Base-by-base conservation (phyloP, 2,329 filamentous ascomycete genomes). In the Aspergillus tubingensis region DNA sequence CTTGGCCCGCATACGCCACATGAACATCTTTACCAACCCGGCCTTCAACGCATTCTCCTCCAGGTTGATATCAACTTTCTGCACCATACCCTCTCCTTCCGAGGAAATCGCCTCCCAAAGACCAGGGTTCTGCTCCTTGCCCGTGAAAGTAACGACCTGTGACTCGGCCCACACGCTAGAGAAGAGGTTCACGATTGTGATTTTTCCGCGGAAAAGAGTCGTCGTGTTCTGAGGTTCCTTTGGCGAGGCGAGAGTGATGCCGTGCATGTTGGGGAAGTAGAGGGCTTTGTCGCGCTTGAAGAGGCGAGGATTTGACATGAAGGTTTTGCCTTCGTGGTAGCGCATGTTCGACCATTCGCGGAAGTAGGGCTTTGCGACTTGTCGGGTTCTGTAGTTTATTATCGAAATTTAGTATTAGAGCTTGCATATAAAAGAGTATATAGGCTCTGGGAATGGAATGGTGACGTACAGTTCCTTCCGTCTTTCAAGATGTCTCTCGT, bases 241-340 rank as follows among this genome's bases (percentile, higher is more conserved):
- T 53, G 79, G 79, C 67, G 86, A 87, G 57, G 85, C 79, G 30
- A 97, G 82, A 2, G 92, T 97, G 67, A 85, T 82, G 49, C 95
- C 95, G 74, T 85, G 86, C 60, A 99, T 82, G 78, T 99, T 99
- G 49, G 95, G 95, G 79, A 99, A 97, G 82, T 90, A 98, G 65
- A 97, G 85, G 5, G 94, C 90, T 54, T 88, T 84, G 41, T 96
- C 91, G 65, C 84, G 84, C 71, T 88, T 90, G 83, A 98, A 98
- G 52, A 94, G 84, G n/a, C 89, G 84, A 3, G 90, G 86, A 39
- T 94, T 94, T 19, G 92, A 88, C 54, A 94, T 81, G 79, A 97
- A 99, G 23, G 92, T 92, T 78, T 99, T 99, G 71, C 95, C 95
- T 69, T 92, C 87, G 78, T 83, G 79, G 66, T 95, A 88, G 66